phyloP scores from a whole-genome alignment of 306 rosid genomes.

The Prunus padus region DNA sequence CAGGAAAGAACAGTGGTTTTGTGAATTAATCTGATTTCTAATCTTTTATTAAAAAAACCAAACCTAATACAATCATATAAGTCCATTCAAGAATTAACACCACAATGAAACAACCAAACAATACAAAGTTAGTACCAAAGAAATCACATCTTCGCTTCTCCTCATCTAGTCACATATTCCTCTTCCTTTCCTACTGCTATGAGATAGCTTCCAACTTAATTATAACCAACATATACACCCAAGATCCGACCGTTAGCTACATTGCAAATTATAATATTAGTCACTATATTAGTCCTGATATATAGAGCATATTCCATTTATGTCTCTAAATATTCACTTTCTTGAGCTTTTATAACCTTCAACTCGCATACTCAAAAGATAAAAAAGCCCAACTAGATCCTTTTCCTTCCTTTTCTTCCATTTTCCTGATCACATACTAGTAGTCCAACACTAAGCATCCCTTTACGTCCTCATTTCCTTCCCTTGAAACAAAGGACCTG shows the following conservation, averaged over 20 bases:
- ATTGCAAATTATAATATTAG: not conserved
- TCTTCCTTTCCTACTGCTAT: not conserved
- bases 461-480: not conserved
- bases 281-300: not conserved
- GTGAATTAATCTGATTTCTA: not conserved
- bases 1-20: not conserved
- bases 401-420: not conserved
- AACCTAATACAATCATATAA: not conserved
- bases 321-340: not conserved
- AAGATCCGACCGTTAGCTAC: not conserved
- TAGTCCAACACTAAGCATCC: not conserved
- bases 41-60: not conserved
- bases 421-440: not conserved
- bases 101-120: not conserved
- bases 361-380: not conserved
- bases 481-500: not conserved
- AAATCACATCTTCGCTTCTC: not conserved
- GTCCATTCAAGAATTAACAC: not conserved
- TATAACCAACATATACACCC: not conserved
- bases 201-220: not conserved
- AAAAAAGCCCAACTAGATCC: not conserved
- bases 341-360: not conserved
- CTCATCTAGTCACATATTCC: not conserved
- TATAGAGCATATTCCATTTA: not conserved
- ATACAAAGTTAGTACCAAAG: not conserved